Conservation (phyloP, 208 protist genomes). For the Tritrichomonas foetus region DNA sequence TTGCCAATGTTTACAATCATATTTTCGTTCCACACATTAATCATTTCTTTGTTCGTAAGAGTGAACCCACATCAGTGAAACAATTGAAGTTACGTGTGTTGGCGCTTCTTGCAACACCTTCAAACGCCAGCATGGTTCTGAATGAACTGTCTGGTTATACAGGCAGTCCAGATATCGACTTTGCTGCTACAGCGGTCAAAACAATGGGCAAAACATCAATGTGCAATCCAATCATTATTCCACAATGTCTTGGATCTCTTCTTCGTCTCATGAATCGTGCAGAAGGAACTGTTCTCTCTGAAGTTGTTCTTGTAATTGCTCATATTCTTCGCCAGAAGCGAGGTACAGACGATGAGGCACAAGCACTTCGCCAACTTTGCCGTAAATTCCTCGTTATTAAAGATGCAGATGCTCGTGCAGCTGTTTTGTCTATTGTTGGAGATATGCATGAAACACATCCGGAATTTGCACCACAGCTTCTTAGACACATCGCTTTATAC, state of each 20-base stretch:
- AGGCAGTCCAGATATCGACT: neutral
- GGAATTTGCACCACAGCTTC: slow-evolving; percentile 4
- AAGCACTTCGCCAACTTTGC: neutral
- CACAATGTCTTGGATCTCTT: neutral
- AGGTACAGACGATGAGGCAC: neutral
- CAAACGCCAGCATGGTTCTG: neutral
- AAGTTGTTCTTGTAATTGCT: slow-evolving; percentile 1
- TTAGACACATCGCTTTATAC: neutral
- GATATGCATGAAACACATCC: slow-evolving; percentile 11
- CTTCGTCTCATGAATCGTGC: neutral
- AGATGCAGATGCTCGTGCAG: neutral
- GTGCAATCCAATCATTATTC: neutral
- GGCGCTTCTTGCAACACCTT: neutral
- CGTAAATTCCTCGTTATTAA: neutral
- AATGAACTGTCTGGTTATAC: neutral
- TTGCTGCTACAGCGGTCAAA: neutral
- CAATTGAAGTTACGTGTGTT: neutral
- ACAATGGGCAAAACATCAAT: slow-evolving; percentile 32
- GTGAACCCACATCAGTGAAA: neutral
- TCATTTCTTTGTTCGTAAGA: neutral
- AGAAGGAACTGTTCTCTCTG: neutral
- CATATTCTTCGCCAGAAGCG: neutral
- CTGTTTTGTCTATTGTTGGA: slow-evolving; percentile 9
- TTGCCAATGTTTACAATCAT: neutral
- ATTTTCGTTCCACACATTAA: slow-evolving; percentile 10